Evolutionary conservation across 177 flowering plant species (phyloP).

Genomic region (Vitis hybrid): DNA sequence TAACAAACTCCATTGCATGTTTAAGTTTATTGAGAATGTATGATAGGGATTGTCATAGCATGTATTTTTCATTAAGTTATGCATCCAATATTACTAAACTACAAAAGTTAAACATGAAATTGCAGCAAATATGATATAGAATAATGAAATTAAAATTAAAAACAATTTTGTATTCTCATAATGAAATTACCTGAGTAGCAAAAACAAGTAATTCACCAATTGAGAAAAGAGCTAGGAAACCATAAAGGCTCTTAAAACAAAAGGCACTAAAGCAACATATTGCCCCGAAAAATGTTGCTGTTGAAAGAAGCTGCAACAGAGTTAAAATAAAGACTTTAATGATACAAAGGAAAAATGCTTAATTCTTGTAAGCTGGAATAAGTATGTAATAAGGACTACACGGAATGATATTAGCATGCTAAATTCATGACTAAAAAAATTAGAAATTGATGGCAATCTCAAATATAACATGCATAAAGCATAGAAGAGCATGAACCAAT

Average conservation of each 20-base stretch:
- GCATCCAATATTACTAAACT: too few species aligned
- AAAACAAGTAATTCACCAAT: slow-evolving; percentile 78
- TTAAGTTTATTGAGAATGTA: too few species aligned
- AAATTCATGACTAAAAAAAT: background rate
- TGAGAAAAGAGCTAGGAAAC: slow-evolving; percentile 60
- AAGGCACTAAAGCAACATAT: slow-evolving; percentile 78
- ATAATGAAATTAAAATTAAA: background rate
- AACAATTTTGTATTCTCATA: background rate
- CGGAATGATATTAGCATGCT: background rate
- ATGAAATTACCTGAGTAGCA: slow-evolving; percentile 70
- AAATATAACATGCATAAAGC: background rate
- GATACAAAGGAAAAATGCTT: background rate
- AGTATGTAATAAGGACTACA: background rate
- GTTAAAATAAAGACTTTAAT: background rate
- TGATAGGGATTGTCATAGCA: too few species aligned
- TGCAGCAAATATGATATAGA: background rate
- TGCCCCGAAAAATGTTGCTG: slow-evolving; percentile 67
- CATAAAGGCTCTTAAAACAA: slow-evolving; percentile 57
- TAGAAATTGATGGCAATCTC: background rate
- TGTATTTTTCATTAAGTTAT: too few species aligned
- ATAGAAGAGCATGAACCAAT: background rate
- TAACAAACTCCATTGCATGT: too few species aligned
- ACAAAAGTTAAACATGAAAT: too few species aligned
- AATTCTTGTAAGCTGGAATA: background rate
- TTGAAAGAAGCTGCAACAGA: slow-evolving; percentile 67